phyloP scores from a whole-genome alignment of 371 early-diverging fungal genomes.

The Mucor saturninus region DNA sequence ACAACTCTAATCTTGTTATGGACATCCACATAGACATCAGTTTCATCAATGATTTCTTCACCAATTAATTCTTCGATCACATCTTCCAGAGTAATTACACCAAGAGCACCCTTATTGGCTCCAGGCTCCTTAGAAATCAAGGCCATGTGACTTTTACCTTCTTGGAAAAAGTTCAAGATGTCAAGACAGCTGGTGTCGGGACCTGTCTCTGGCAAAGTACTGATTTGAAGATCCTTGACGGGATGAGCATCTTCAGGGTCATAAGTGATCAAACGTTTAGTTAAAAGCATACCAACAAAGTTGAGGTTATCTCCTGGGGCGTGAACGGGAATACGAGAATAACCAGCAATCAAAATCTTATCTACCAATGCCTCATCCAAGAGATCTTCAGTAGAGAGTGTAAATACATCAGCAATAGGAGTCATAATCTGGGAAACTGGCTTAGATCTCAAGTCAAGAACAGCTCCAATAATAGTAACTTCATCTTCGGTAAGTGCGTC shows the following conservation, averaged over 20 bases:
- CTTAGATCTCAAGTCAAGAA: slow-evolving; percentile 91
- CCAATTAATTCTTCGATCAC: slow-evolving; percentile 96
- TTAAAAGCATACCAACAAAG: slow-evolving; percentile 91
- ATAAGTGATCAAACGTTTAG: slow-evolving; percentile 86
- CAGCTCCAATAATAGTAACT: slow-evolving; percentile 92
- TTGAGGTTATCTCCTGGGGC: slow-evolving; percentile 60
- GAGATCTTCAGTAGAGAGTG: slow-evolving; percentile 70
- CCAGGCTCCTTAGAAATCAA: slow-evolving; percentile 70
- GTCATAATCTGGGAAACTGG: slow-evolving; percentile 89
- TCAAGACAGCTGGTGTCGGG: slow-evolving; percentile 84
- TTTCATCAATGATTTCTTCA: slow-evolving; percentile 93
- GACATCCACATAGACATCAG: slow-evolving; percentile 89
- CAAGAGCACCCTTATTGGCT: slow-evolving; percentile 63
- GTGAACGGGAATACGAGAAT: slow-evolving; percentile 91
- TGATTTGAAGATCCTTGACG: slow-evolving; percentile 70
- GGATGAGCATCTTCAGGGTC: slow-evolving; percentile 85
- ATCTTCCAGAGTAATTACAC: slow-evolving; percentile 96
- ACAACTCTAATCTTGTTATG: slow-evolving; percentile 39
- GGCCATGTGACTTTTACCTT: slow-evolving; percentile 83
- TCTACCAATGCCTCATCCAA: slow-evolving; percentile 72
- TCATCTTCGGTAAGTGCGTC: slow-evolving; percentile 91
- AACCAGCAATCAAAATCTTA: slow-evolving; percentile 74
- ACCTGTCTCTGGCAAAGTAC: slow-evolving; percentile 76
- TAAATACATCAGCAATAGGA: slow-evolving; percentile 83
- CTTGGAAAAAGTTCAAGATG: slow-evolving; percentile 93